Conservation (phyloP, 192 early-diverging fungal species). For the Jimgerdemannia flammicorona region DNA sequence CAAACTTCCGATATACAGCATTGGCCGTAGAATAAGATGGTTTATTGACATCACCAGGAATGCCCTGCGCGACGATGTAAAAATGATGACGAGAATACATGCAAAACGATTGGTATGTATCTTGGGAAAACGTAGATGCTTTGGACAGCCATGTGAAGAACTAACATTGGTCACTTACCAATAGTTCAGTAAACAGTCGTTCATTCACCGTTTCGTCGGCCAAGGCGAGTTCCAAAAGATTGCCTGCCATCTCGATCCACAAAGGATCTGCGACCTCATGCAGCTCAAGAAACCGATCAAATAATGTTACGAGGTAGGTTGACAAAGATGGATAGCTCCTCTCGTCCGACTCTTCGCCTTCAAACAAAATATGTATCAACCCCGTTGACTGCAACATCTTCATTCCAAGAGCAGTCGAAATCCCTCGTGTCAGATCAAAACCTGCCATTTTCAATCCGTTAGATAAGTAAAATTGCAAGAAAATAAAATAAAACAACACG, state of each 20-base stretch:
- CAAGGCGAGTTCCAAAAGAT: slow-evolving; percentile 11
- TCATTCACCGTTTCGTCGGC: background rate
- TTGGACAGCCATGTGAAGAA: background rate
- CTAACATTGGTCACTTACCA: slow-evolving; percentile 6
- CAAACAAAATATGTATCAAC: slow-evolving; percentile 4
- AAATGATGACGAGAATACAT: background rate
- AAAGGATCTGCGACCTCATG: slow-evolving; percentile 8
- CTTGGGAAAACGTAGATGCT: no score
- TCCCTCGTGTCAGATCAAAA: slow-evolving; percentile 2
- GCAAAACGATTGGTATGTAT: background rate
- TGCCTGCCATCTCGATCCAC: slow-evolving; percentile 5
- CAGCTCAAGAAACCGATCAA: slow-evolving; percentile 9
- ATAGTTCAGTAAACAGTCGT: slow-evolving; percentile 8
- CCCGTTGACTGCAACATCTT: background rate
- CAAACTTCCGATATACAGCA: background rate
- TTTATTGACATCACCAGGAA: background rate
- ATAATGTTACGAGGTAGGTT: slow-evolving; percentile 1
- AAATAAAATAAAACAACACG: background rate
- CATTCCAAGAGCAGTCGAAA: slow-evolving; percentile 1
- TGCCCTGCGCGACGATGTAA: slow-evolving; percentile 7
- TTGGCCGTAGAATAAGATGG: background rate
- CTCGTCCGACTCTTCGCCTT: background rate
- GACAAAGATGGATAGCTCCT: background rate
- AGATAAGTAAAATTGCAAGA: background rate
- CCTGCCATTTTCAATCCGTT: background rate